Conservation (phyloP, 2,329 filamentous ascomycete species). For the Blastomyces gilchristii region DNA sequence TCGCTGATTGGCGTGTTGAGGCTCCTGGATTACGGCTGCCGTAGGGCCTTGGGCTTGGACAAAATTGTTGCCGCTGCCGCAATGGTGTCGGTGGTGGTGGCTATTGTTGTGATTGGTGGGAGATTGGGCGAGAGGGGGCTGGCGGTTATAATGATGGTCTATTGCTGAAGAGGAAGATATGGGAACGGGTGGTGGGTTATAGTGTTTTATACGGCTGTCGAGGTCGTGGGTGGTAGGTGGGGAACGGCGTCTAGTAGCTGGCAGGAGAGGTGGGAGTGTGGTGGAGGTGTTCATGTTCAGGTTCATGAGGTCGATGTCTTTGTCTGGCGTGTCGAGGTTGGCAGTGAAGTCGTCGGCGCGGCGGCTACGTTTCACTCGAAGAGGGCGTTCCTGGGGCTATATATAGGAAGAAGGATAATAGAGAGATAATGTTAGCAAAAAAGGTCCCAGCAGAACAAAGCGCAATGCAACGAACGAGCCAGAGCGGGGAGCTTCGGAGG, state of each 20-base stretch:
- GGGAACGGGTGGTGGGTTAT: conserved; percentile 7
- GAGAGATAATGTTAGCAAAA: conserved; percentile 1
- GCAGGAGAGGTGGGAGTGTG: conserved; percentile 24
- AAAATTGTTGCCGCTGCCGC: not conserved
- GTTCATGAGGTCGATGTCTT: not conserved
- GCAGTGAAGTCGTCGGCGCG: conserved; percentile 26
- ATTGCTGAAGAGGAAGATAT: not conserved
- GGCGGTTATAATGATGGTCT: not conserved
- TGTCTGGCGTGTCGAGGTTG: conserved; percentile 10
- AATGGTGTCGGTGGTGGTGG: conserved; percentile 4
- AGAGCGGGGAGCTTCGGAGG: conserved; percentile 7
- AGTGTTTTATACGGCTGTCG: conserved; percentile 7
- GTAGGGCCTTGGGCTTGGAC: not conserved
- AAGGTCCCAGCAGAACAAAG: not conserved
- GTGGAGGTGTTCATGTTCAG: conserved; percentile 14
- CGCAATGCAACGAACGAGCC: not conserved
- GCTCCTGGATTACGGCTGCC: not conserved
- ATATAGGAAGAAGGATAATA: not conserved
- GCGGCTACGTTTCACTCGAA: conserved; percentile 35
- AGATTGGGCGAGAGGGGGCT: not conserved
- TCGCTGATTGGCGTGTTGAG: conserved; percentile 2
- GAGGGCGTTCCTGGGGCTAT: conserved; percentile 39
- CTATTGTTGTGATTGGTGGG: not conserved
- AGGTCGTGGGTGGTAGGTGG: conserved; percentile 19
- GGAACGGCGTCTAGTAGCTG: conserved; percentile 22